Percentiles rank a stretch among this genome's conserved stretches.
These are phyloP conservation scores for Fusarium tupiense DNA, from an alignment of 2,329 filamentous ascomycete species.

Conservation along the genomic window DNA sequence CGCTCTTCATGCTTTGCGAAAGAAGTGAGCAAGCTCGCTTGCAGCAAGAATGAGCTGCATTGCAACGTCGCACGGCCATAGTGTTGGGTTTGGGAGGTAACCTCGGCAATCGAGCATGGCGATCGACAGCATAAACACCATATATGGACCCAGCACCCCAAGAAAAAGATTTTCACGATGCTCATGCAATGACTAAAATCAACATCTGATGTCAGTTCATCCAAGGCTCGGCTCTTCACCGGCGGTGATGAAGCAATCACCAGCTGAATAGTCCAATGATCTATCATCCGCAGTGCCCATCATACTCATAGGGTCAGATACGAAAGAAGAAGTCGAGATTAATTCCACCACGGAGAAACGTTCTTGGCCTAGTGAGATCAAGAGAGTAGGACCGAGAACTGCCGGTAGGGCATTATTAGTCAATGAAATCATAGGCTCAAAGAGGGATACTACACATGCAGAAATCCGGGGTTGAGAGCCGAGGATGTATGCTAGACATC, in stretches of 20 bases:
- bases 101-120: neutral
- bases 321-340: neutral
- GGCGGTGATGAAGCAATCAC: neutral
- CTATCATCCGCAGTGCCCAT: fast-evolving
- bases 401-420: neutral
- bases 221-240: neutral
- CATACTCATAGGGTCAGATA: no score
- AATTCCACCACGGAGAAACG: neutral
- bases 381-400: constrained; percentile 7
- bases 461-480: neutral
- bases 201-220: neutral
- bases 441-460: neutral
- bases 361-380: neutral
- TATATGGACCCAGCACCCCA: neutral
- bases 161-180: neutral
- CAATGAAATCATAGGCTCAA: neutral
- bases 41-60: neutral
- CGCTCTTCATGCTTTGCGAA: neutral
- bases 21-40: neutral
- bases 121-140: neutral
- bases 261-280: neutral
- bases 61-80: neutral
- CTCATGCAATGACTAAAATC: neutral
- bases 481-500: neutral
- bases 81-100: neutral